A percentile compares a stretch with the other conserved stretches of the same genome.
phyloP scores from a whole-genome alignment of 2,329 filamentous ascomycete genomes.

The Penicillium griseofulvum region DNA sequence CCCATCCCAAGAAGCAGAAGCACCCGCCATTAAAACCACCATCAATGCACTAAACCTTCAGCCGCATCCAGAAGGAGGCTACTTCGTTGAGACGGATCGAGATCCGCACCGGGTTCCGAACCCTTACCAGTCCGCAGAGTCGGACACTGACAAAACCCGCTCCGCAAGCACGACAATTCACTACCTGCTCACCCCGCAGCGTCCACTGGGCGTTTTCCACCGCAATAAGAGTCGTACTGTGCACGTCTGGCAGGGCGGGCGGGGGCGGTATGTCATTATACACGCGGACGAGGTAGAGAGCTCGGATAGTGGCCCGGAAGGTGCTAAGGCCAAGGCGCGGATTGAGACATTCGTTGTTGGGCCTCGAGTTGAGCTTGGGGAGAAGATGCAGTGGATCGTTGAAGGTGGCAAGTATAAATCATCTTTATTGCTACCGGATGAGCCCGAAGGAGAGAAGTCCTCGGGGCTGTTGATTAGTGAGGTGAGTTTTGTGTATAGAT shows the following conservation, averaged over 20 bases:
- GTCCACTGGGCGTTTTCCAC: conserved; percentile 61
- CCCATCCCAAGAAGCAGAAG: neutral
- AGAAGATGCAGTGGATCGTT: conserved; percentile 66
- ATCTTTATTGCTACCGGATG: conserved; percentile 57
- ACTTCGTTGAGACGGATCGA: conserved; percentile 62
- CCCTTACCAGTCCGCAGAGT: conserved; percentile 43
- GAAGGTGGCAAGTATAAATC: conserved; percentile 67
- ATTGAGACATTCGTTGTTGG: conserved; percentile 67
- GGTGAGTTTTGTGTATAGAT: conserved; percentile 25
- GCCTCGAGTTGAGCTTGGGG: conserved; percentile 55
- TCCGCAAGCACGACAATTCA: conserved; percentile 61
- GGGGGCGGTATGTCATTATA: conserved; percentile 64
- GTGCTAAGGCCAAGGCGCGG: conserved; percentile 27
- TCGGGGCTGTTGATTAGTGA: conserved; percentile 57
- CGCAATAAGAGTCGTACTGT: conserved; percentile 61
- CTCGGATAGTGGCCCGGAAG: neutral
- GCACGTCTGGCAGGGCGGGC: conserved; percentile 63
- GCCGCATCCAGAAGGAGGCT: conserved; percentile 63
- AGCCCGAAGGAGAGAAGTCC: neutral
- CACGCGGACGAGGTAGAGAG: conserved; percentile 41
- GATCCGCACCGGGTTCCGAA: conserved; percentile 54
- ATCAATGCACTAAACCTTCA: conserved; percentile 50
- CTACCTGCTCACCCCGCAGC: conserved; percentile 60
- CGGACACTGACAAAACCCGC: conserved; percentile 29
- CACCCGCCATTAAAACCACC: conserved; percentile 30